A percentile compares a stretch with the other conserved stretches of the same genome.
These are phyloP conservation scores for Suillus subalutaceus DNA, from an alignment of 768 basidiomycete species.

Conservation along the genomic window DNA sequence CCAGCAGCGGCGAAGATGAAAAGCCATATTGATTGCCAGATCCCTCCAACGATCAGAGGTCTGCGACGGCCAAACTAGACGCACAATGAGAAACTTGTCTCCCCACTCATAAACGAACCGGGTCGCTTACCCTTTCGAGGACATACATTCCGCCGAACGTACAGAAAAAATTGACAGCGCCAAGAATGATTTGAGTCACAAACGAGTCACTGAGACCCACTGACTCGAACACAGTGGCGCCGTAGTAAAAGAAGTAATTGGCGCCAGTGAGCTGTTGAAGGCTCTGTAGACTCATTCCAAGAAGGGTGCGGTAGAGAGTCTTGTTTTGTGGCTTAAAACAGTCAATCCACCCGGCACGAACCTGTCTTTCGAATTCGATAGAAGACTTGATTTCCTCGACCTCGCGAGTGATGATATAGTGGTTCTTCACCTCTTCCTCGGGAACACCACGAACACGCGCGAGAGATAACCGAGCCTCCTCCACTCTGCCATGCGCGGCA, in stretches of 20 bases:
- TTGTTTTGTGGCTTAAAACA: slow-evolving; percentile 62
- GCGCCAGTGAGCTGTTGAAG: slow-evolving; percentile 76
- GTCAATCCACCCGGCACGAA: slow-evolving; percentile 63
- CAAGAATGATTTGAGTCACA: slow-evolving; percentile 75
- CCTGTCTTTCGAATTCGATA: slow-evolving; percentile 49
- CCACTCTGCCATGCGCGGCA: slow-evolving; percentile 45
- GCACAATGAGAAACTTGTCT: not conserved
- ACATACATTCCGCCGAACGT: slow-evolving; percentile 76
- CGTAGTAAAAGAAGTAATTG: slow-evolving; percentile 72
- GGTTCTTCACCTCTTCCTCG: slow-evolving; percentile 37
- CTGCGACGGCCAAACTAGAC: slow-evolving; percentile 60
- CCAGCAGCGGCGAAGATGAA: slow-evolving; percentile 77
- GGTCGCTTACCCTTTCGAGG: slow-evolving; percentile 57
- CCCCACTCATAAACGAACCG: not conserved
- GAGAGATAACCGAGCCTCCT: slow-evolving; percentile 53
- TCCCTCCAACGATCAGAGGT: slow-evolving; percentile 67
- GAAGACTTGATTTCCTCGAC: slow-evolving; percentile 58
- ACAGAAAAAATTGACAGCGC: slow-evolving; percentile 71
- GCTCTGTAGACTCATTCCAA: slow-evolving; percentile 67
- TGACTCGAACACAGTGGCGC: slow-evolving; percentile 65
- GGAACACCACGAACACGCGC: slow-evolving; percentile 53
- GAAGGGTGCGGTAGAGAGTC: slow-evolving; percentile 63
- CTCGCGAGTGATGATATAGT: slow-evolving; percentile 48
- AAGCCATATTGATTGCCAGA: slow-evolving; percentile 73
- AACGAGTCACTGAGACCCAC: slow-evolving; percentile 72